A percentile compares a stretch with the other conserved stretches of the same genome.
Conservation (phyloP, 2,329 filamentous ascomycete species). For the Graphilbum sp. region DNA sequence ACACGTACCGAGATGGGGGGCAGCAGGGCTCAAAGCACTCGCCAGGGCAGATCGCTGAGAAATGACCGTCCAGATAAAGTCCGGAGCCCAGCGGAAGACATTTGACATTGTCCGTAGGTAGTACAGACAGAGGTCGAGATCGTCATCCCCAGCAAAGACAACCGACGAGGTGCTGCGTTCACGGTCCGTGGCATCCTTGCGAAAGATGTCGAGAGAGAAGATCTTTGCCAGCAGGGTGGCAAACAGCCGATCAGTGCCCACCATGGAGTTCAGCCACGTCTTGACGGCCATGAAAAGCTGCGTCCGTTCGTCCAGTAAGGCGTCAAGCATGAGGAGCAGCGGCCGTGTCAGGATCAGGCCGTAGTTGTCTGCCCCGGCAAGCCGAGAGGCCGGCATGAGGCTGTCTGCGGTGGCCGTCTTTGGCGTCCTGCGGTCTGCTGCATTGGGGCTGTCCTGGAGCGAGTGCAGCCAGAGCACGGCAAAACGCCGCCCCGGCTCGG, state of each 20-base stretch:
- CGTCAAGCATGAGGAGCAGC: constrained; percentile 66
- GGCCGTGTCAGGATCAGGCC: constrained; percentile 66
- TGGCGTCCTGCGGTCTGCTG: constrained; percentile 26
- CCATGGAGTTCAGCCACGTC: constrained; percentile 58
- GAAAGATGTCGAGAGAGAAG: constrained; percentile 35
- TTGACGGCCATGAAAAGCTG: constrained; percentile 63
- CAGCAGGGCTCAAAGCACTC: constrained; percentile 26
- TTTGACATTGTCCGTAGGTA: constrained; percentile 61
- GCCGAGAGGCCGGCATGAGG: constrained; percentile 18
- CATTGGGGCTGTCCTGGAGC: constrained; percentile 38
- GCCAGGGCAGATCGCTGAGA: constrained; percentile 41
- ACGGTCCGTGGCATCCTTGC: constrained; percentile 9
- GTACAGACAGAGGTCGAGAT: constrained; percentile 63
- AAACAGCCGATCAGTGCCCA: constrained; percentile 48
- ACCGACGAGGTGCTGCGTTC: neutral
- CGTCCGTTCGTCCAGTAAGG: constrained; percentile 53
- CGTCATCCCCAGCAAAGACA: constrained; percentile 31
- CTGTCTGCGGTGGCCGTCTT: neutral
- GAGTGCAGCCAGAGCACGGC: constrained; percentile 71
- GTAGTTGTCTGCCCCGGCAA: constrained; percentile 44
- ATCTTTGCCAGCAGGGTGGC: constrained; percentile 43
- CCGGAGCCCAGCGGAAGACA: constrained; percentile 51
- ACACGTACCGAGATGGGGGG: constrained; percentile 37
- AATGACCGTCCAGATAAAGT: constrained; percentile 54
- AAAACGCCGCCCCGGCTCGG: constrained; percentile 54